phyloP scores from a whole-genome alignment of 208 protist species.

The Leishmania lainsoni region DNA sequence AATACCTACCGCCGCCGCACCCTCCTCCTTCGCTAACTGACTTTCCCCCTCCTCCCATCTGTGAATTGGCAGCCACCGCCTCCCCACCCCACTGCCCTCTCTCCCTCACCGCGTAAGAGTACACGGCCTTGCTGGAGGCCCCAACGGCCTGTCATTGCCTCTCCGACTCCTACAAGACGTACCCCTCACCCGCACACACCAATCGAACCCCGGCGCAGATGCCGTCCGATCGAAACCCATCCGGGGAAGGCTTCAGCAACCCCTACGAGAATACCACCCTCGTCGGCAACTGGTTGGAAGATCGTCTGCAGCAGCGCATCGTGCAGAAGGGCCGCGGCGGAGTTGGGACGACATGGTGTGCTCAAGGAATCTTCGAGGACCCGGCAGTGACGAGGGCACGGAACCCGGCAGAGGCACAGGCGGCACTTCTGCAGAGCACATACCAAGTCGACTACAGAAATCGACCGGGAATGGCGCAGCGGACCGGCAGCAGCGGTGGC shows the following conservation, averaged over 20 bases:
- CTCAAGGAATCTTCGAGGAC: conserved; percentile 18
- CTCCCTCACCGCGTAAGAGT: too few species aligned
- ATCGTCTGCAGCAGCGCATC: conserved; percentile 26
- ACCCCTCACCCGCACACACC: not conserved
- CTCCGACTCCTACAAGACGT: too few species aligned
- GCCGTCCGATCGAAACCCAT: not conserved
- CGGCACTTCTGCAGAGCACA: conserved; percentile 17
- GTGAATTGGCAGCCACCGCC: too few species aligned
- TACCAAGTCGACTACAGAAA: conserved; percentile 27
- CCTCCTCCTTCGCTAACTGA: too few species aligned
- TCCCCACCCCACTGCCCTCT: too few species aligned
- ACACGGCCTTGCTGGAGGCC: too few species aligned
- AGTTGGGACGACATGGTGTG: conserved; percentile 1
- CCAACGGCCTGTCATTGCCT: too few species aligned
- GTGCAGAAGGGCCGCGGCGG: not conserved
- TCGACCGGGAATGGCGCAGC: not conserved
- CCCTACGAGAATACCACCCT: conserved; percentile 68
- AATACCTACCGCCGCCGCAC: not conserved
- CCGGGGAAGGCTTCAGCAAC: conserved; percentile 46
- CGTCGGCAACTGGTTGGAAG: conserved; percentile 75
- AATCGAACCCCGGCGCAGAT: not conserved
- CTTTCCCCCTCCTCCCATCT: too few species aligned
- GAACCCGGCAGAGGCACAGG: conserved; percentile 8
- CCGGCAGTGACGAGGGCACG: conserved; percentile 8
- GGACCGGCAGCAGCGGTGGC: not conserved